Percentiles rank a stretch among this genome's conserved stretches.
Conservation (phyloP, 352 stramenopile genomes). For the Albugo laibachii region DNA sequence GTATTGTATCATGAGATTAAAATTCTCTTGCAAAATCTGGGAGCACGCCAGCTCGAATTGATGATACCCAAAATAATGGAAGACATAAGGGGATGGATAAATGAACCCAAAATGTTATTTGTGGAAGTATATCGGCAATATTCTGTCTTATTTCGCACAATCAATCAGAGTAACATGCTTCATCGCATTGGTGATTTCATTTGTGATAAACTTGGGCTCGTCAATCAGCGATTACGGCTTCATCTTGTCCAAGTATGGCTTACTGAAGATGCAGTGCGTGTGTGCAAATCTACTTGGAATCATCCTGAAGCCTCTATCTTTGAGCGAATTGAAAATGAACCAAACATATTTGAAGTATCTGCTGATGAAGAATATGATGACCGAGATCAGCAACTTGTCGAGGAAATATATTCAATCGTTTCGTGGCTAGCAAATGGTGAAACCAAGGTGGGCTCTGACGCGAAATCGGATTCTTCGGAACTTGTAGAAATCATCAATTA, state of each 20-base stretch:
- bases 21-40: constrained; percentile 12
- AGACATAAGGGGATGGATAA: constrained; percentile 14
- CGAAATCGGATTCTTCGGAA: too few relatives aligned
- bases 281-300: not conserved
- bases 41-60: constrained; percentile 4
- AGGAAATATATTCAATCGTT: constrained; percentile 12
- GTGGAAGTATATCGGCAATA: constrained; percentile 23
- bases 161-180: constrained; percentile 10
- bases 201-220: constrained; percentile 1
- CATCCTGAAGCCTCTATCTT: not conserved
- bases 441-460: not conserved
- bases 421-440: constrained; percentile 9
- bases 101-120: constrained; percentile 18
- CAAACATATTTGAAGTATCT: constrained; percentile 14
- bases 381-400: constrained; percentile 16
- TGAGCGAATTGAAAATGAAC: constrained; percentile 1
- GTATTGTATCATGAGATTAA: constrained; percentile 19
- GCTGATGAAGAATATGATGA: constrained; percentile 11
- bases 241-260: constrained; percentile 31
- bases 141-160: constrained; percentile 12
- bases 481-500: too few relatives aligned
- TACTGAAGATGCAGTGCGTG: constrained; percentile 17
- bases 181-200: constrained; percentile 13
- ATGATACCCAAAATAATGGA: constrained; percentile 5
- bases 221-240: constrained; percentile 10